Percentiles rank a stretch among this genome's conserved stretches.
These are phyloP conservation scores for Limtongia smithiae DNA, from an alignment of 805 yeast genomes.

Conservation along the genomic window DNA sequence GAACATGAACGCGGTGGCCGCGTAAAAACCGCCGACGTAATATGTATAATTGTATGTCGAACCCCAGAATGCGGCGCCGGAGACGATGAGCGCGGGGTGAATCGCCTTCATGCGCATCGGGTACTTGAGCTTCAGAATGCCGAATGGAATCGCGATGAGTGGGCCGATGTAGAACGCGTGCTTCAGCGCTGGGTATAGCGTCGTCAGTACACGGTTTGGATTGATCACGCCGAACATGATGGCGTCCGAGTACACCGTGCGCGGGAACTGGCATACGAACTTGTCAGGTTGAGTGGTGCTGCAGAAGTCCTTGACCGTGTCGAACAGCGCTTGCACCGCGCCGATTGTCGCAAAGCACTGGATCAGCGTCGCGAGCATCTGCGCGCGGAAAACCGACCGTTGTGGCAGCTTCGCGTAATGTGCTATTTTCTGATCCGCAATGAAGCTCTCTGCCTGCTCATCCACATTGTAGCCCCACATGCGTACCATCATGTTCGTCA, in stretches of 20 bases:
- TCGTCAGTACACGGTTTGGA: constrained; percentile 2
- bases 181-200: constrained; percentile 3
- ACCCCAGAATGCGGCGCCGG: constrained; percentile 14
- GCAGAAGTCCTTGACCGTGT: constrained; percentile 10
- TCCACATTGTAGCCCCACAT: constrained; percentile 56
- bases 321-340: constrained; percentile 10
- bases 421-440: constrained; percentile 53
- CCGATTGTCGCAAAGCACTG: constrained; percentile 13
- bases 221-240: neutral
- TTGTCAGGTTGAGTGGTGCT: constrained; percentile 9
- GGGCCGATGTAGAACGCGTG: neutral
- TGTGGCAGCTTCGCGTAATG: constrained; percentile 48
- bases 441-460: constrained; percentile 60
- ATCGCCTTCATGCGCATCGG: constrained; percentile 4
- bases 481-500: constrained; percentile 51
- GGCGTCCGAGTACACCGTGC: constrained; percentile 6
- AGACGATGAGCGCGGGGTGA: constrained; percentile 7
- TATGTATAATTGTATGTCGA: constrained; percentile 9
- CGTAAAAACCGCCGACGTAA: constrained; percentile 11
- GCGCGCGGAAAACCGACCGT: constrained; percentile 41
- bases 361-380: constrained; percentile 23
- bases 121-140: constrained; percentile 5
- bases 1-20: constrained; percentile 55
- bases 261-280: constrained; percentile 9
- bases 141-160: constrained; percentile 13